Conservation (phyloP, 2,329 filamentous ascomycete species). For the Sclerotinia trifoliorum region DNA sequence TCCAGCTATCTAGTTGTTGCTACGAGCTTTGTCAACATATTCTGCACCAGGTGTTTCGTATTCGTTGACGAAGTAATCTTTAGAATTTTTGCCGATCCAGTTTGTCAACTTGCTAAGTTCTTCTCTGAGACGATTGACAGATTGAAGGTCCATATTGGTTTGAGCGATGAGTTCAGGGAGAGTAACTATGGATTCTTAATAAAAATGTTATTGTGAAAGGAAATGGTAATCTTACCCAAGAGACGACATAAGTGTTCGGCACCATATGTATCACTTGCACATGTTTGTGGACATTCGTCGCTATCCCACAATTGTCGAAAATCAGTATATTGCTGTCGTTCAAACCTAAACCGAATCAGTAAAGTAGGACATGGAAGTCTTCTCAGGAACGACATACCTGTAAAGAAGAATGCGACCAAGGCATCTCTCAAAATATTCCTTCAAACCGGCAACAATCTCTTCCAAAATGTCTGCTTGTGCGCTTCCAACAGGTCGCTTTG, state of each 20-base stretch:
- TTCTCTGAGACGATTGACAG: slow-evolving; percentile 81
- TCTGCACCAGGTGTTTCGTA: slow-evolving; percentile 72
- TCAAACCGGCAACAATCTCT: slow-evolving; percentile 81
- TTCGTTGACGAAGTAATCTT: slow-evolving; percentile 72
- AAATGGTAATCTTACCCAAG: slow-evolving; percentile 62
- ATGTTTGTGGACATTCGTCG: slow-evolving; percentile 63
- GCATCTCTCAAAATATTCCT: slow-evolving; percentile 91
- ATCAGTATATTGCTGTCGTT: slow-evolving; percentile 83
- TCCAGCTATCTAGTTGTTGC: slow-evolving; percentile 20
- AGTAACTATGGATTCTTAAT: slow-evolving; percentile 63
- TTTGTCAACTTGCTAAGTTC: slow-evolving; percentile 82
- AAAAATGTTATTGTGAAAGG: slow-evolving; percentile 22
- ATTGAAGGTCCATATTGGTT: slow-evolving; percentile 96
- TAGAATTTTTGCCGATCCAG: slow-evolving; percentile 72
- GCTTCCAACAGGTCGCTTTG: slow-evolving; percentile 62
- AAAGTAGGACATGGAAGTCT: not conserved
- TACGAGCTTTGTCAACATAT: slow-evolving; percentile 65
- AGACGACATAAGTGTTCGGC: slow-evolving; percentile 88
- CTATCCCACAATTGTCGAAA: slow-evolving; percentile 69
- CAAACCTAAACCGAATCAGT: slow-evolving; percentile 60
- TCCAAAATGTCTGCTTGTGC: slow-evolving; percentile 82
- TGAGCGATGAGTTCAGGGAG: slow-evolving; percentile 93
- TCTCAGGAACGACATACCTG: slow-evolving; percentile 46
- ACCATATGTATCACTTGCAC: slow-evolving; percentile 79
- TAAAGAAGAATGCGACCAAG: slow-evolving; percentile 89